Percentiles rank a stretch among this genome's conserved stretches.
Evolutionary conservation across 441 rosid species (phyloP).

Genomic region (Hura crepitans): DNA sequence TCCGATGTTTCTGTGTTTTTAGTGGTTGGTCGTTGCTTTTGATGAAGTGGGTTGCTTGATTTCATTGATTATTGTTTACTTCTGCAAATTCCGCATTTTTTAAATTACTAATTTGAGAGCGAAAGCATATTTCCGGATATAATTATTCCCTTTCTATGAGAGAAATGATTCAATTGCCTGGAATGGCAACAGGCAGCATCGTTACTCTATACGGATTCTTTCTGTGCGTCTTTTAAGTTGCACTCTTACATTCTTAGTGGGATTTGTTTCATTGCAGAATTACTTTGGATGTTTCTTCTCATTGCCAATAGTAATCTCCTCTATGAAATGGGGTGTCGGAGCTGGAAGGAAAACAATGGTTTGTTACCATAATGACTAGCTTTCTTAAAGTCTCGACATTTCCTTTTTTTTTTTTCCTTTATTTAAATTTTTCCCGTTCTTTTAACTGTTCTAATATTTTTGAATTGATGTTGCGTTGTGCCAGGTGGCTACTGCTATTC

Average conservation of each 20-base stretch:
- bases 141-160: neutral
- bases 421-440: no score
- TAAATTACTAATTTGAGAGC: no score
- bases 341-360: slow-evolving; percentile 96
- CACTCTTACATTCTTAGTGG: no score
- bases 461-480: slow-evolving; percentile 9
- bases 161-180: neutral
- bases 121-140: neutral
- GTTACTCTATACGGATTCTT: neutral
- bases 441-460: neutral
- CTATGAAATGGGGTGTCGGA: slow-evolving; percentile 77
- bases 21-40: neutral
- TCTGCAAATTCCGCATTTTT: neutral
- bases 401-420: no score
- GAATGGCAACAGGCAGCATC: no score
- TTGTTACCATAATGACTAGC: slow-evolving; percentile 20
- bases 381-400: neutral
- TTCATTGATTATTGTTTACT: neutral
- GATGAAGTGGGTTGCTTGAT: slow-evolving; percentile 4
- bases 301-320: slow-evolving; percentile 74
- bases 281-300: slow-evolving; percentile 93
- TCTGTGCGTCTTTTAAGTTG: neutral
- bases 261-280: slow-evolving; percentile 44
- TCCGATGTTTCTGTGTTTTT: neutral
- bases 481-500: slow-evolving; percentile 85